Conservation (phyloP, 1,139 yeast species). For the Lodderomyces oxycetoniae region DNA sequence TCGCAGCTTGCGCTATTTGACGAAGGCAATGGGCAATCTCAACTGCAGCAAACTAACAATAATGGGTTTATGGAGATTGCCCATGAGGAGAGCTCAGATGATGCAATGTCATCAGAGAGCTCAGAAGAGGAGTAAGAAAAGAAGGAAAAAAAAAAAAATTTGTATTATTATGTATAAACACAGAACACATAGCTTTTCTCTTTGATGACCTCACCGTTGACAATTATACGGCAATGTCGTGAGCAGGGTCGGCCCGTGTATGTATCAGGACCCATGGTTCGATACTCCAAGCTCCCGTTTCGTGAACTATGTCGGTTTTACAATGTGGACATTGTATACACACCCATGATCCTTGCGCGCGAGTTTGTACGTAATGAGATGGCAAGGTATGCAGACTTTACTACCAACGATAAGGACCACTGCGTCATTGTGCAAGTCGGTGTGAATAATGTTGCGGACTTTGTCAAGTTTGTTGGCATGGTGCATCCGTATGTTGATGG, state of each 20-base stretch:
- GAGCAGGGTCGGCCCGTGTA: constrained; percentile 2
- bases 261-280: constrained; percentile 97
- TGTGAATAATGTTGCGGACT: constrained; percentile 78
- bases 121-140: constrained; percentile 56
- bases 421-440: constrained; percentile 90
- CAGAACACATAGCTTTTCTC: not conserved
- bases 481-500: constrained; percentile 91
- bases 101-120: constrained; percentile 50
- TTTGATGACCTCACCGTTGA: not conserved
- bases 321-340: constrained; percentile 76
- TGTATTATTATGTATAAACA: not conserved
- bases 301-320: constrained; percentile 74
- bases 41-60: constrained; percentile 11
- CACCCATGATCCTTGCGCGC: constrained; percentile 94
- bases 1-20: constrained; percentile 79
- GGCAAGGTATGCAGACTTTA: constrained; percentile 81
- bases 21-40: constrained; percentile 30
- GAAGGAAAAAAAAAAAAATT: no score
- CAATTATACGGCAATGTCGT: constrained; percentile 1
- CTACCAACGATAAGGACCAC: constrained; percentile 65
- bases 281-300: constrained; percentile 92
- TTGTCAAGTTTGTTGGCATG: constrained; percentile 79
- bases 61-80: constrained; percentile 27
- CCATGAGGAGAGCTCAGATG: constrained; percentile 41
- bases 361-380: constrained; percentile 83